Base-by-base conservation (phyloP, 2,329 filamentous ascomycete species). In the Pezicula rhizophila region DNA sequence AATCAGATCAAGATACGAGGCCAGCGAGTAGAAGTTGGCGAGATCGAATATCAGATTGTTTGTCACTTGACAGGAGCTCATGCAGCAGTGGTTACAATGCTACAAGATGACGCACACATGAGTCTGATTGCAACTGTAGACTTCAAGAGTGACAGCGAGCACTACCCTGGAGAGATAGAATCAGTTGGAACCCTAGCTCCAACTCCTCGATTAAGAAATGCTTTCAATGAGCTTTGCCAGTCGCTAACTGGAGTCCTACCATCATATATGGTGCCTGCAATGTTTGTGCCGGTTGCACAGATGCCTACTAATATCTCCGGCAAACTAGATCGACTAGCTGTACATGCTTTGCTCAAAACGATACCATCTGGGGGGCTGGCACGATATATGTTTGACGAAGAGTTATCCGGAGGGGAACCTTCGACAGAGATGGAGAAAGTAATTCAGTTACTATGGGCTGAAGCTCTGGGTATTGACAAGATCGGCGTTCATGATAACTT, bases 1-100 rank as follows among this genome's bases (percentile, higher is more conserved):
- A 78, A 80, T 31, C 81, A 85, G 62, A 74, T 82, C 50, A 85
- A 85, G 59, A 67, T 85, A 17, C 74, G 79, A 33, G 81, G 81
- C 1, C 81, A 84, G 57, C 68, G 81, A 37, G 69, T 85, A 4
- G 81, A 85, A 55, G 77, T 84, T 52, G 77, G 76, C 15, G 81
- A 84, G 61, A 83, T 85, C n/a, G 54, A 57, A 38, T 47, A 47
- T 42, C 34, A 44, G 20, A 40, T 49, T n/a, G 34, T 35, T 12
- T n/a, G 12, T 20, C 42, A 35, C 25, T 28, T 49, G 5, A 17
- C 28, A 15, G 47, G 42, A 26, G 42, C 26, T 39, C 7, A 37
- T n/a, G 18, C 23, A 12, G 23, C 45, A 10, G 45, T 37, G 23
- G 37, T 46, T 10, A 39, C 35, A 41, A 25, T 45, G 31, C 35